Percentiles rank a stretch among this genome's conserved stretches.
Conservation (phyloP, 805 yeast species). For the Candida alai region DNA sequence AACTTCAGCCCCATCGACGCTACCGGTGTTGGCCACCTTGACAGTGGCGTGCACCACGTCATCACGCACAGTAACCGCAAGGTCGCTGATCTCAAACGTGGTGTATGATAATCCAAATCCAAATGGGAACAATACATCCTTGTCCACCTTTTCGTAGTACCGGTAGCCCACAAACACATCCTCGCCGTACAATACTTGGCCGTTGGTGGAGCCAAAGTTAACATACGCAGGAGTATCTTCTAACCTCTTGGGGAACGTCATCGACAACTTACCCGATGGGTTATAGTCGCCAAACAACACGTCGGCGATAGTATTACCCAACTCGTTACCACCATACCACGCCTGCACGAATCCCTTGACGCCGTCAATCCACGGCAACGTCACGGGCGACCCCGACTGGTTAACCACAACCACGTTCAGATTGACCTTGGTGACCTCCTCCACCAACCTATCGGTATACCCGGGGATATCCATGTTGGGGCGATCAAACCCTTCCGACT, state of each 20-base stretch:
- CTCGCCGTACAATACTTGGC: slow-evolving; percentile 47
- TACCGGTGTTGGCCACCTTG: slow-evolving; percentile 47
- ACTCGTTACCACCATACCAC: slow-evolving; percentile 48
- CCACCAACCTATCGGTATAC: slow-evolving; percentile 22
- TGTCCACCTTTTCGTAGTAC: slow-evolving; percentile 51
- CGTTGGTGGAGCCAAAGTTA: slow-evolving; percentile 25
- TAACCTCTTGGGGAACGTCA: slow-evolving; percentile 17
- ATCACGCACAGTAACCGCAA: slow-evolving; percentile 28
- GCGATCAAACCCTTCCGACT: slow-evolving; percentile 31
- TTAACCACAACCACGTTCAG: slow-evolving; percentile 28
- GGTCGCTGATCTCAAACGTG: slow-evolving; percentile 37
- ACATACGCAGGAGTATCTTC: slow-evolving; percentile 27
- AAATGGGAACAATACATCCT: slow-evolving; percentile 53
- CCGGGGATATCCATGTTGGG: slow-evolving; percentile 28
- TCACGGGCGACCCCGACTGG: slow-evolving; percentile 32
- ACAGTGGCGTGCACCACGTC: slow-evolving; percentile 30
- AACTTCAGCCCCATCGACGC: slow-evolving; percentile 47
- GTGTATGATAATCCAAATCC: slow-evolving; percentile 64
- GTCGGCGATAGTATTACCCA: slow-evolving; percentile 58
- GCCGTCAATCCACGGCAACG: slow-evolving; percentile 25
- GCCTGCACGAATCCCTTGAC: slow-evolving; percentile 47
- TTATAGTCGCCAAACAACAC: slow-evolving; percentile 55
- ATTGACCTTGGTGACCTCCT: slow-evolving; percentile 25
- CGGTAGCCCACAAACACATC: slow-evolving; percentile 64
- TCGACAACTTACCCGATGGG: slow-evolving; percentile 54